Base-by-base conservation (phyloP, 805 yeast genomes). In the Priceomyces melissophilus region DNA sequence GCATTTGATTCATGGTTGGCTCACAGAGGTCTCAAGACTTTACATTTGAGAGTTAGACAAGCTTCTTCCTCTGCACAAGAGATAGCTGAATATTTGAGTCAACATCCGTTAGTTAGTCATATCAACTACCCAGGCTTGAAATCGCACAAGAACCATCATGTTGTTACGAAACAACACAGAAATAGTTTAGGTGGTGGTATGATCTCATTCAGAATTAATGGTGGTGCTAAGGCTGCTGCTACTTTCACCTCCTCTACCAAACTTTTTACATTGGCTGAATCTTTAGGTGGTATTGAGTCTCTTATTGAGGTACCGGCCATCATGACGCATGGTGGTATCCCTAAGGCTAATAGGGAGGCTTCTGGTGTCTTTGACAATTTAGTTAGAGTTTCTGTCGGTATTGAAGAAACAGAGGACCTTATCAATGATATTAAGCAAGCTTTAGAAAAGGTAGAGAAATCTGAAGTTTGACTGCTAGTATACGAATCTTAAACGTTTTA, bases 1-100 rank as follows among this genome's bases (percentile, higher is more conserved):
- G 87, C 96, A 40, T 88, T 87, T 61, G 96, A 88, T 68, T 77
- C 88, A 32, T 87, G 95, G 95, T 81, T 87, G 63, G 90, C 95
- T 41, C 96, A 87, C 74, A 78, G 96, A 63, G 96, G 96, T 58
- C 74, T 87, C 58, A 87, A 85, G 75, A 87, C 96, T 32, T 73
- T 87, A 58, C 93, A 86, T 58, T 72, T 87, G 65, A 78, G 96
- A 63, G 84, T 79, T 30, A 75, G 78, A 56, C 85, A 82, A 54
- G 83, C 93, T 31, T 66, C 87, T 32, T 52, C 55, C 40, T 75
- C 76, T 40, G 96, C 96, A 23, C 75, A 67, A 51, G 73, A 74
- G 53, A 80, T 87, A 51, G 87, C 96, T 39, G 76, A 83, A 65
- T 78, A 63, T 60, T 75, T 87, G 59, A 60, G 59, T 32, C 40